Evolutionary conservation across 768 basidiomycete species (phyloP), one percentile per base, ranked within the genome.

Genomic region (Auricularia auricula-judae): DNA sequence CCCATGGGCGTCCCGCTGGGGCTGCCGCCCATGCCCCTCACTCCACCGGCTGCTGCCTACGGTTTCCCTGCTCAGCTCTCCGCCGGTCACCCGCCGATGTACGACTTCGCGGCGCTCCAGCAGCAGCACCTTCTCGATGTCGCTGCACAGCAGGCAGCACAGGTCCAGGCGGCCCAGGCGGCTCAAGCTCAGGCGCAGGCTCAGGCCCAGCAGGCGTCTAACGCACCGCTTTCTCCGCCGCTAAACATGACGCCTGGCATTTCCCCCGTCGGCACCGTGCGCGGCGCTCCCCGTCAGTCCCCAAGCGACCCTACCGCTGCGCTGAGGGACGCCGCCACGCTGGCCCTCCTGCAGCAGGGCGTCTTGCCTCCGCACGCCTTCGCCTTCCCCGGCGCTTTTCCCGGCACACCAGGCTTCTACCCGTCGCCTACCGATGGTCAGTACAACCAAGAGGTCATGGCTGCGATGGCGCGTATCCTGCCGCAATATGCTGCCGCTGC

Each of bases 141-240:
- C 56, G 56, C 56, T n/a, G 56, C 56, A 29, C 56, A 59, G 56
- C 56, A 59, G 1, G 56, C 29, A n/a, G 11, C 29, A 29, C 29
- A 29, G 29, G 29, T 29, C 29, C 29, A 29, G 29, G 29, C 10
- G 53, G 53, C 53, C 29, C 34, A 33, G 18, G 34, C 29, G 1
- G 62, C 62, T 33, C 34, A 39, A n/a, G 62, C 61, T 44, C 61
- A 62, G 53, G n/a, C 23, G 29, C 56, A 59, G 12, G 47, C 47
- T 16, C 47, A 51, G 47, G 47, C 62, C 23, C 62, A 62, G 36
- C 36, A 36, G 36, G 36, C 35, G 29, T 51, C 42, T 42, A 42
- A 42, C 39, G 63, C 63, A 63, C 63, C 56, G 56, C 56, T 59
- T 59, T 59, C 56, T 14, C 56, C 56, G 21, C 56, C 56, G 29